phyloP scores from a whole-genome alignment of 1,284 basidiomycete species.

The Puccinia novopanici region DNA sequence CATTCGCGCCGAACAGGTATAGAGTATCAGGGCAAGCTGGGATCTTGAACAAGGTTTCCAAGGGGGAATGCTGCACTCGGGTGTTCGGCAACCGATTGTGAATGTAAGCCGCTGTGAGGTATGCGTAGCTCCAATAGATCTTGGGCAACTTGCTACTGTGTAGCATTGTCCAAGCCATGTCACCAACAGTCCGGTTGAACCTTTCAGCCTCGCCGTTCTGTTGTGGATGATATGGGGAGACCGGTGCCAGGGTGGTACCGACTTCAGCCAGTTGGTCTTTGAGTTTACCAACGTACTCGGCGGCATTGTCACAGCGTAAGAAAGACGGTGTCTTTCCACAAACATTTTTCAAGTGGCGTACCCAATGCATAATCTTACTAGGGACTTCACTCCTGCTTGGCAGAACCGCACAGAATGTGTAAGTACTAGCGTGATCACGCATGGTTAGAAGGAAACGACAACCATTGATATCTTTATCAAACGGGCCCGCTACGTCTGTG shows the following conservation, averaged over 20 bases:
- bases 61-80: too few species aligned
- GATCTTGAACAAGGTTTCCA: too few species aligned
- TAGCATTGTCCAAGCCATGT: too few species aligned
- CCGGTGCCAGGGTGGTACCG: not conserved
- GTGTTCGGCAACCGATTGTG: too few species aligned
- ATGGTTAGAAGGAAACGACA: not conserved
- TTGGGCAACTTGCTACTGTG: too few species aligned
- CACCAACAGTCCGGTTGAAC: too few species aligned
- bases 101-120: not conserved
- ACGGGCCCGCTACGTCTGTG: not conserved
- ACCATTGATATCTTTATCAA: not conserved
- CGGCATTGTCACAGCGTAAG: not conserved
- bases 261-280: not conserved
- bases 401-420: not conserved
- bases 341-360: not conserved
- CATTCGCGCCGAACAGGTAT: too few species aligned
- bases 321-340: not conserved
- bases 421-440: not conserved
- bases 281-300: not conserved
- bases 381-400: not conserved
- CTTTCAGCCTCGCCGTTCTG: too few species aligned
- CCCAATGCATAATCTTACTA: not conserved
- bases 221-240: too few species aligned
- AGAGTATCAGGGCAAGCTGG: too few species aligned
- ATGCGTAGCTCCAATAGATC: too few species aligned